Evolutionary conservation across 768 basidiomycete species (phyloP).

Genomic region (Lactarius evosmus): DNA sequence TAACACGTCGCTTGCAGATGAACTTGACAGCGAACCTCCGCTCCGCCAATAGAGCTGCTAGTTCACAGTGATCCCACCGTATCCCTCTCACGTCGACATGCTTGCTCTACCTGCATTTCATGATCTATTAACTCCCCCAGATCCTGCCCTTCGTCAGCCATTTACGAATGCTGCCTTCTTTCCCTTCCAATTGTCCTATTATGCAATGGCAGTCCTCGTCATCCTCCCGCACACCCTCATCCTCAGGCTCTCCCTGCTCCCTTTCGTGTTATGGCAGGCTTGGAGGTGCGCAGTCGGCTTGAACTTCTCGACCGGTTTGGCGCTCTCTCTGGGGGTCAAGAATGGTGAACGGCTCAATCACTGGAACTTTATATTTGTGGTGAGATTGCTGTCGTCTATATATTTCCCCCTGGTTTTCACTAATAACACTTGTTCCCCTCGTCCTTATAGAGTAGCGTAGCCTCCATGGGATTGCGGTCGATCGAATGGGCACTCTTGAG

Average conservation of each 20-base stretch:
- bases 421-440: background rate
- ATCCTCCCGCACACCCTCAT: slow-evolving; percentile 14
- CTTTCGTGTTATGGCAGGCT: slow-evolving; percentile 8
- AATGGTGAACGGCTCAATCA: slow-evolving; percentile 2
- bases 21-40: no score
- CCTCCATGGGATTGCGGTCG: background rate
- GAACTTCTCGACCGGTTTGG: slow-evolving; percentile 5
- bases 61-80: background rate
- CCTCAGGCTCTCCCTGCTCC: slow-evolving; percentile 12
- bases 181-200: slow-evolving; percentile 11
- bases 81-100: background rate
- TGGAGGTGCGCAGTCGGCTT: slow-evolving; percentile 1
- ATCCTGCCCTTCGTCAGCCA: slow-evolving; percentile 16
- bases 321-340: background rate
- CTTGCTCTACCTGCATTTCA: background rate
- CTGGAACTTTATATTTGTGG: slow-evolving; percentile 16
- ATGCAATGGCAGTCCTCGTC: slow-evolving; percentile 11
- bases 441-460: background rate
- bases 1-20: no score
- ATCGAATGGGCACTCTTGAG: slow-evolving; percentile 19
- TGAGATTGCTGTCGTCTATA: background rate
- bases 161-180: slow-evolving; percentile 6
- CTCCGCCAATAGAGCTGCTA: no score
- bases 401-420: background rate
- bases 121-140: background rate